A percentile compares a stretch with the other conserved stretches of the same genome.
Evolutionary conservation across 202 grass and related monocot genomes (phyloP).

Genomic region (Saccharum hybrid): DNA sequence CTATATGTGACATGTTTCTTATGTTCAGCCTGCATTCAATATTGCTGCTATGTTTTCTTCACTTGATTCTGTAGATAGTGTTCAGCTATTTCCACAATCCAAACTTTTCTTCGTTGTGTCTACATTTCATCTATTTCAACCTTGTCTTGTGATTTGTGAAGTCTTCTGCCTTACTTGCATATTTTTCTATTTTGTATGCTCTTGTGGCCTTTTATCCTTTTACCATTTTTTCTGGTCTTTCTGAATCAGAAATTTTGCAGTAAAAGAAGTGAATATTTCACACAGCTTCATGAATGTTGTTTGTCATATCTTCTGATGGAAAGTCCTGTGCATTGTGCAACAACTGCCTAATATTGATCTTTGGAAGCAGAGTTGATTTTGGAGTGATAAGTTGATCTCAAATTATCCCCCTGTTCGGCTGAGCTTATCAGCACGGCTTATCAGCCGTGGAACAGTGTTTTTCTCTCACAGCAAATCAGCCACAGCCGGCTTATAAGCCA

Average conservation of each 20-base stretch:
- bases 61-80: slow-evolving; percentile 25
- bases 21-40: slow-evolving; percentile 49
- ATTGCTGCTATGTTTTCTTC: slow-evolving; percentile 40
- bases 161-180: slow-evolving; percentile 15
- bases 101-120: neutral
- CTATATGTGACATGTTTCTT: slow-evolving; percentile 52
- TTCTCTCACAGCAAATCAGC: too few relatives aligned
- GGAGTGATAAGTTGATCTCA: neutral
- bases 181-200: slow-evolving; percentile 5
- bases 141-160: neutral
- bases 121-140: neutral
- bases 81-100: slow-evolving; percentile 18
- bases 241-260: slow-evolving; percentile 23
- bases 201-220: slow-evolving; percentile 21
- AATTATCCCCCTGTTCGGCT: too few relatives aligned
- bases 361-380: slow-evolving; percentile 23
- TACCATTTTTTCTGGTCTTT: slow-evolving; percentile 23
- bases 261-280: neutral
- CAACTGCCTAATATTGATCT: neutral
- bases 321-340: neutral
- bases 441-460: too few relatives aligned
- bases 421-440: too few relatives aligned
- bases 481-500: too few relatives aligned
- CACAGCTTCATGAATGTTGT: neutral
- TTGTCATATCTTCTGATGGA: slow-evolving; percentile 29